phyloP scores from a whole-genome alignment of 2,329 filamentous ascomycete species.

The Gliomastix tumulicola region DNA sequence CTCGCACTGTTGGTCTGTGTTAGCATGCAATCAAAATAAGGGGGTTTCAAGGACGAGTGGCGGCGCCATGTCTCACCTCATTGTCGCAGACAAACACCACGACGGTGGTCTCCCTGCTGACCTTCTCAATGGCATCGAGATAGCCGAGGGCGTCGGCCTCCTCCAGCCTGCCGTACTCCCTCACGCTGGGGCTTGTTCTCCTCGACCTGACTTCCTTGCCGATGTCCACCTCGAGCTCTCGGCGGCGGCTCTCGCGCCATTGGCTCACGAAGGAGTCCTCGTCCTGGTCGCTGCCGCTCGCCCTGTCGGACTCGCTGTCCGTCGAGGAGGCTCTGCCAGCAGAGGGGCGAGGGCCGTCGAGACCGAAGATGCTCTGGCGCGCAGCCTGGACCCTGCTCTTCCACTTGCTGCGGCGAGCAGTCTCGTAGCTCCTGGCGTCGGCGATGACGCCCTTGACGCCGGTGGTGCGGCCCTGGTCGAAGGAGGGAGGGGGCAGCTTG shows the following conservation, averaged over 20 bases:
- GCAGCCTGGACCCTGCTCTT: slow-evolving; percentile 43
- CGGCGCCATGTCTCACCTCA: slow-evolving; percentile 65
- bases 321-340: slow-evolving; percentile 23
- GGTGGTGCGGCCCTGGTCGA: slow-evolving; percentile 64
- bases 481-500: slow-evolving; percentile 54
- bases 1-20: slow-evolving; percentile 53
- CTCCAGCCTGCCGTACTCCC: slow-evolving; percentile 73
- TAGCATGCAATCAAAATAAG: slow-evolving; percentile 9
- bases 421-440: slow-evolving; percentile 71
- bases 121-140: slow-evolving; percentile 93
- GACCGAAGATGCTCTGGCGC: slow-evolving; percentile 48
- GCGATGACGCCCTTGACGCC: slow-evolving; percentile 85
- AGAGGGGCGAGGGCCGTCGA: slow-evolving; percentile 18
- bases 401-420: slow-evolving; percentile 52
- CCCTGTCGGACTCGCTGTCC: slow-evolving; percentile 38
- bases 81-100: slow-evolving; percentile 92
- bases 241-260: slow-evolving; percentile 76
- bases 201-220: slow-evolving; percentile 50
- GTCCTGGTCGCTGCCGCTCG: slow-evolving; percentile 46
- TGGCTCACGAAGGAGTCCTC: slow-evolving; percentile 77
- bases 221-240: slow-evolving; percentile 62
- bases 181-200: slow-evolving; percentile 68
- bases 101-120: slow-evolving; percentile 71
- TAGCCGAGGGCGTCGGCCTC: slow-evolving; percentile 86
- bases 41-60: no score